These are phyloP conservation scores for Pythium folliculosum DNA, from an alignment of 352 stramenopile genomes.

Conservation along the genomic window DNA sequence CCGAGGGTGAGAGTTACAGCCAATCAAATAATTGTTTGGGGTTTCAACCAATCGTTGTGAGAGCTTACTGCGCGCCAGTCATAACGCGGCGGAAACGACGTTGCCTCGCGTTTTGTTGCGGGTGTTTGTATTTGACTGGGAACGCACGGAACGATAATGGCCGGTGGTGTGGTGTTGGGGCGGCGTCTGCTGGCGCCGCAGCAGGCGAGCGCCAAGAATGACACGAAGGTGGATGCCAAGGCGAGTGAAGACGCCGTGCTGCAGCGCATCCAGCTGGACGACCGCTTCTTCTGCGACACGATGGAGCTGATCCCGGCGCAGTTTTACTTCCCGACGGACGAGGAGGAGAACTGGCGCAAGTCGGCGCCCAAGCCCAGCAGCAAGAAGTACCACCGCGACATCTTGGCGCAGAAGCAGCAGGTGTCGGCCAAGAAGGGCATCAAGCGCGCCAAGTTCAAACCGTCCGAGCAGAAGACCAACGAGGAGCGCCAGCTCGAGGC, in stretches of 20 bases:
- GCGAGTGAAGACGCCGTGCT: slow-evolving; percentile 21
- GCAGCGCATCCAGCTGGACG: slow-evolving; percentile 38
- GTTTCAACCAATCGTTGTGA: slow-evolving; percentile 14
- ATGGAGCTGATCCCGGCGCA: slow-evolving; percentile 78
- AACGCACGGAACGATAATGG: slow-evolving; percentile 7
- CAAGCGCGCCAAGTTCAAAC: slow-evolving; percentile 78
- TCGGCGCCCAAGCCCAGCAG: slow-evolving; percentile 48
- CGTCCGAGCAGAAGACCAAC: slow-evolving; percentile 64
- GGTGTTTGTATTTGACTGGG: background rate
- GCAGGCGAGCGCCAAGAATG: slow-evolving; percentile 2
- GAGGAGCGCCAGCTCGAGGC: slow-evolving; percentile 52
- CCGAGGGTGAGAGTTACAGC: slow-evolving; percentile 11
- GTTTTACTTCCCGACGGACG: slow-evolving; percentile 80
- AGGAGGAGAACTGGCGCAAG: slow-evolving; percentile 74
- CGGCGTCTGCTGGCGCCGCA: slow-evolving; percentile 46
- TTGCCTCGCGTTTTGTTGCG: too few species aligned
- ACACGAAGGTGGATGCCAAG: slow-evolving; percentile 1
- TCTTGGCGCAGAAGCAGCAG: slow-evolving; percentile 55
- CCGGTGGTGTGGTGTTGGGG: slow-evolving; percentile 46
- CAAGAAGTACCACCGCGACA: slow-evolving; percentile 81
- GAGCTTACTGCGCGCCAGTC: slow-evolving; percentile 27
- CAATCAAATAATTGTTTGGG: slow-evolving; percentile 17
- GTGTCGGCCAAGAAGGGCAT: slow-evolving; percentile 58
- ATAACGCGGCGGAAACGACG: slow-evolving; percentile 21
- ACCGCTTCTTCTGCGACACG: slow-evolving; percentile 72